These are phyloP conservation scores for Prunus davidiana DNA, from an alignment of 306 rosid genomes.

Conservation along the genomic window DNA sequence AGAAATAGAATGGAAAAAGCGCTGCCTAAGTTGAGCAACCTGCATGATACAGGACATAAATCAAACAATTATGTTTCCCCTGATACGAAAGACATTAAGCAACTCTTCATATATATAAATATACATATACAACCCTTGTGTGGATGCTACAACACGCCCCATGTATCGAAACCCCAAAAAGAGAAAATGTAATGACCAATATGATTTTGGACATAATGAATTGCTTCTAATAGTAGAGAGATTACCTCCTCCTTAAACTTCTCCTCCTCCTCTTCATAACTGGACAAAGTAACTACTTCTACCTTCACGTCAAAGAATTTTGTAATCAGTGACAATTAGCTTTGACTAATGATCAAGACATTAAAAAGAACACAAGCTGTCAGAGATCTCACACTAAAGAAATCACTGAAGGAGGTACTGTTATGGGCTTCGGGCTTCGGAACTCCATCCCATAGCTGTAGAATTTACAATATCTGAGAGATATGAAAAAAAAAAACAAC, in stretches of 20 bases:
- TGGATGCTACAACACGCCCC: not conserved
- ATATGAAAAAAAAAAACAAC: conserved; percentile 1
- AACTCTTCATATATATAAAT: not conserved
- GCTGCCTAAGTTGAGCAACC: conserved; percentile 84
- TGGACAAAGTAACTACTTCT: conserved; percentile 85
- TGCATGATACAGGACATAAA: conserved; percentile 23
- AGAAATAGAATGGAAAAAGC: conserved; percentile 66
- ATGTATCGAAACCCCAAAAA: not conserved
- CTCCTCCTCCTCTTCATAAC: conserved; percentile 83
- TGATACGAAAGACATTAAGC: not conserved
- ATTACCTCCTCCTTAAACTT: conserved; percentile 86
- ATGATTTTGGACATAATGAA: conserved; percentile 6
- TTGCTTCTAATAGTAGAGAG: conserved; percentile 16
- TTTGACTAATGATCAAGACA: not conserved
- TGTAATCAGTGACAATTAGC: conserved; percentile 5
- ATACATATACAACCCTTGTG: not conserved
- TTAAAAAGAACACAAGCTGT: not conserved
- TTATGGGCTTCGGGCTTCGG: conserved; percentile 69
- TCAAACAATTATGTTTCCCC: not conserved
- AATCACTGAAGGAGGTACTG: conserved; percentile 68
- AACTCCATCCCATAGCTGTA: conserved; percentile 83
- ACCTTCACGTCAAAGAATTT: conserved; percentile 49
- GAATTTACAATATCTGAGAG: conserved; percentile 20
- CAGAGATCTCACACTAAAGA: conserved; percentile 65
- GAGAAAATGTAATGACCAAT: not conserved